phyloP scores from a whole-genome alignment of 78 protist species.

The Dictyostelium firmibasis region DNA sequence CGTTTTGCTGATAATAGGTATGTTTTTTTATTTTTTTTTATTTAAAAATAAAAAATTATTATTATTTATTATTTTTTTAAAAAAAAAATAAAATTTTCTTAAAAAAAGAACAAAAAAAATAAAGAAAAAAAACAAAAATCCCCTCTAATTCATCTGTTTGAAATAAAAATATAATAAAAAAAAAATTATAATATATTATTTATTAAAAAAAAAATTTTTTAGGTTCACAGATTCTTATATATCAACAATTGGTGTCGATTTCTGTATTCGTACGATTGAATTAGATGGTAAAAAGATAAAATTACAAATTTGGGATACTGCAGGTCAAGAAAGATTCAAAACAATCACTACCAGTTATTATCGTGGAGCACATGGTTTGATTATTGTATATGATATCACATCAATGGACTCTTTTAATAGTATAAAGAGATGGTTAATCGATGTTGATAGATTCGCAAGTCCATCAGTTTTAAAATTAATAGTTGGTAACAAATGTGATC shows the following conservation, averaged over 20 bases:
- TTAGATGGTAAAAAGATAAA: conserved; percentile 92
- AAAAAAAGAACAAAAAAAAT: no score
- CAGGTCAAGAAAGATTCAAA: conserved; percentile 91
- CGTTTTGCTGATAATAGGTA: conserved; percentile 95
- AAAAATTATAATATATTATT: no score
- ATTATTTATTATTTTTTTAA: no score
- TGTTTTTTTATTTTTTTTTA: no score
- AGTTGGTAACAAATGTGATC: conserved; percentile 80
- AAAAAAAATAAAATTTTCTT: no score
- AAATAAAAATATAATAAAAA: no score
- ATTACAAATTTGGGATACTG: conserved; percentile 90
- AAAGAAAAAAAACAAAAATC: no score
- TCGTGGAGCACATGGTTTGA: conserved; percentile 91
- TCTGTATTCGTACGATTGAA: conserved; percentile 95
- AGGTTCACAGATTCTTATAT: conserved; percentile 89
- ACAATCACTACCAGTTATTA: conserved; percentile 86
- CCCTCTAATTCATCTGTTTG: no score
- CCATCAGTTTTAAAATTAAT: conserved; percentile 67
- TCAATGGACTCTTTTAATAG: conserved; percentile 66
- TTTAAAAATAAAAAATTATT: no score
- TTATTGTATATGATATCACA: conserved; percentile 78
- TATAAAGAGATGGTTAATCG: conserved; percentile 81
- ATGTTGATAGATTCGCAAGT: conserved; percentile 72
- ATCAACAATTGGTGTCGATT: conserved; percentile 95
- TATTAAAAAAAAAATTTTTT: no score